Evolutionary conservation across 2,329 filamentous ascomycete genomes (phyloP).

Genomic region (Hymenoscyphus repandus): DNA sequence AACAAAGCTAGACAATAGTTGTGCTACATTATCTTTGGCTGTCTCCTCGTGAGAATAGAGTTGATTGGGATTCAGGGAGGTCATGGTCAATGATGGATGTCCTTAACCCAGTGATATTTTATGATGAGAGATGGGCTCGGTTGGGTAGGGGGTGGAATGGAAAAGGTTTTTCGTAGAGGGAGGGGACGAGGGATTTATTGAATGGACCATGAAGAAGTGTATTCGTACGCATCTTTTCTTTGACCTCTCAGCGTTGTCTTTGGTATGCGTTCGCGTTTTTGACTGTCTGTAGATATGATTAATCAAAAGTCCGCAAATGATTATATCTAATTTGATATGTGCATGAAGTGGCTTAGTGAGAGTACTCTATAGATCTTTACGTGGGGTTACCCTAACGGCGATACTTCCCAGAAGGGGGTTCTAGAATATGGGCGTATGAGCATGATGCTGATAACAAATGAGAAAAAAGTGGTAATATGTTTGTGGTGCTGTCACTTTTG

Average conservation of each 20-base stretch:
- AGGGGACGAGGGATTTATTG: not conserved
- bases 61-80: not conserved
- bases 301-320: not conserved
- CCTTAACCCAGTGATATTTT: no score
- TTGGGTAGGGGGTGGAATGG: not conserved
- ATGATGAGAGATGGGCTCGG: no score
- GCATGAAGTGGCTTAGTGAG: no score
- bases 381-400: no score
- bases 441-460: no score
- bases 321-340: not conserved
- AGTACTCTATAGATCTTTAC: no score
- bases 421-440: no score
- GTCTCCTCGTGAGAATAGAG: not conserved
- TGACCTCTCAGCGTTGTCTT: not conserved
- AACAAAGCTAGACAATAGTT: not conserved
- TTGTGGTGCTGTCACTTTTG: no score
- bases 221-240: slow-evolving; percentile 3
- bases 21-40: no score
- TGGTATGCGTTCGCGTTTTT: not conserved
- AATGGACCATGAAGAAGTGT: not conserved
- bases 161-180: not conserved
- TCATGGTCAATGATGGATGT: no score
- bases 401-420: no score
- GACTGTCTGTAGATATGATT: slow-evolving; percentile 1
- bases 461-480: no score